Evolutionary conservation across 352 stramenopile genomes (phyloP).

Genomic region (Globisporangium lucens): DNA sequence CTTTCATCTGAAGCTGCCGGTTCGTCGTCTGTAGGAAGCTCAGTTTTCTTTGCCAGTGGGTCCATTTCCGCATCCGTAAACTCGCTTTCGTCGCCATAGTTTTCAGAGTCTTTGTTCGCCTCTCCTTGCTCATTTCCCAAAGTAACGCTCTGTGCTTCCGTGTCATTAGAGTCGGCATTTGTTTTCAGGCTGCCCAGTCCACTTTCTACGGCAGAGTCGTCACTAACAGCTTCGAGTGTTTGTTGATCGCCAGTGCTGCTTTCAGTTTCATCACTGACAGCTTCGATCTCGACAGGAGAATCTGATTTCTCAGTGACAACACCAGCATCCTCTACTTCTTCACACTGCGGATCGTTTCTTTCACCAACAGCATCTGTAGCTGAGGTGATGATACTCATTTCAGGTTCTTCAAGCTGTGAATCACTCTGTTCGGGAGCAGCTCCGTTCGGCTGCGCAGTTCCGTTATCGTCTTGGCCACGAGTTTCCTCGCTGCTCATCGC

Average conservation of each 20-base stretch:
- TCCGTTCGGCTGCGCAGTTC: not conserved
- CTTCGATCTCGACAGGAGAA: not conserved
- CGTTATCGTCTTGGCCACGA: not conserved
- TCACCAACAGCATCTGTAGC: not conserved
- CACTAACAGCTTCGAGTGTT: not conserved
- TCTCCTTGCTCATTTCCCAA: not conserved
- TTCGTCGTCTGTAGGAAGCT: not conserved
- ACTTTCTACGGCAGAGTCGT: not conserved
- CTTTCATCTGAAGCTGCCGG: not conserved
- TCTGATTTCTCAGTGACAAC: not conserved
- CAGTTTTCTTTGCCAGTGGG: not conserved
- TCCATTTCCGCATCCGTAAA: not conserved
- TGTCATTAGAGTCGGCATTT: not conserved
- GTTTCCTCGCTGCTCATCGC: not conserved
- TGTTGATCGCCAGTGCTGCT: not conserved
- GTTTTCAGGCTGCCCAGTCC: not conserved
- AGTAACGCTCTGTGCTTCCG: not conserved
- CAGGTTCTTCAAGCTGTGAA: not conserved
- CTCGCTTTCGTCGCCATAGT: not conserved
- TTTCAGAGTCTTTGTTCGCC: not conserved
- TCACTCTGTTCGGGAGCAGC: not conserved
- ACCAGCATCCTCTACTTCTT: not conserved
- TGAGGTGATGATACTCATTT: not conserved
- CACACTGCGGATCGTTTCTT: not conserved
- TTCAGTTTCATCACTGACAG: not conserved